Percentiles rank a stretch among this genome's conserved stretches.
Evolutionary conservation across 2,329 filamentous ascomycete genomes (phyloP).

Genomic region (Colletotrichum zoysiae): DNA sequence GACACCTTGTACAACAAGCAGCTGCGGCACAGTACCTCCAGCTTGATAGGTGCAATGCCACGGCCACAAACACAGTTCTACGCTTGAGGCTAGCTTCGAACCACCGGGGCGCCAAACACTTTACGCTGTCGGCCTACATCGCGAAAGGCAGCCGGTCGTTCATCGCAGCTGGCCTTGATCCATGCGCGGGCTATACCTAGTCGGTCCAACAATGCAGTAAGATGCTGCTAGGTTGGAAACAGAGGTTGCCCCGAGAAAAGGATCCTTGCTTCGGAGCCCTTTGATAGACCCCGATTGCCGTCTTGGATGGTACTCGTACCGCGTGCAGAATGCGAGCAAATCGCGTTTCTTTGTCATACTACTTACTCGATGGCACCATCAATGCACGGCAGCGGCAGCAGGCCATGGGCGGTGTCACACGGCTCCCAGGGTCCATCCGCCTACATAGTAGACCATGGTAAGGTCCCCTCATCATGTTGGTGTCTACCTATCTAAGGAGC

Average conservation of each 20-base stretch:
- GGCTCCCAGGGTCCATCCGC: background rate
- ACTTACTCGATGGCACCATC: background rate
- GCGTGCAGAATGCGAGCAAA: background rate
- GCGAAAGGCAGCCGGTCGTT: slow-evolving; percentile 10
- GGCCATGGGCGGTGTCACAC: slow-evolving; percentile 13
- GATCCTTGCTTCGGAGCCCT: background rate
- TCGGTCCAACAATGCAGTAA: background rate
- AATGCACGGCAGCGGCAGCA: background rate
- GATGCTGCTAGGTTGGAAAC: background rate
- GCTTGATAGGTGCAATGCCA: background rate
- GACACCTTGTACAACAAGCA: slow-evolving; percentile 5
- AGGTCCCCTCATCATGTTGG: background rate
- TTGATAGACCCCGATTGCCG: background rate
- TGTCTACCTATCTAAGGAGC: slow-evolving; percentile 1
- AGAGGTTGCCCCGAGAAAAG: background rate
- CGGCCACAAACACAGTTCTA: background rate
- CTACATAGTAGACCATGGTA: background rate
- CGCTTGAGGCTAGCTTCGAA: slow-evolving; percentile 14
- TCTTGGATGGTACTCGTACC: background rate
- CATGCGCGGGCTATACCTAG: background rate
- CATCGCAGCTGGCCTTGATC: background rate
- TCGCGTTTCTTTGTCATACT: background rate
- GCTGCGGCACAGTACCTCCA: background rate
- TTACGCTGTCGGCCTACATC: background rate
- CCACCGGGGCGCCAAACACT: background rate